Conservation (phyloP, 2,329 filamentous ascomycete genomes). For the Hypoxylon sp. region DNA sequence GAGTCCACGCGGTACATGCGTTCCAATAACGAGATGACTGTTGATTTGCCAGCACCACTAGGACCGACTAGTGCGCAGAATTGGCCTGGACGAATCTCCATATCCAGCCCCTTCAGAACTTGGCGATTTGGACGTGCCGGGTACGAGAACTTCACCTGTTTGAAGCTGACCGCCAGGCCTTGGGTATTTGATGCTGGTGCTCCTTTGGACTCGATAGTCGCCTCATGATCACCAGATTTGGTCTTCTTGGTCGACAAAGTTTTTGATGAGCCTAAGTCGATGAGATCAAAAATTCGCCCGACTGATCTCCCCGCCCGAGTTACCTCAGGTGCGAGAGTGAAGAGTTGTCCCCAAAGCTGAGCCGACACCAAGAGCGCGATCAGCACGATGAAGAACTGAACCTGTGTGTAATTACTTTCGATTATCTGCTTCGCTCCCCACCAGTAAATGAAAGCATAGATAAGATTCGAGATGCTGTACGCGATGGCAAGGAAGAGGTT, state of each 20-base stretch:
- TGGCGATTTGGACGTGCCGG: conserved; percentile 67
- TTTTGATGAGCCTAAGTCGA: conserved; percentile 58
- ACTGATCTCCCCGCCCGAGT: conserved; percentile 73
- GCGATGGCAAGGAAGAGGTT: conserved; percentile 72
- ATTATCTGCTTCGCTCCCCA: conserved; percentile 81
- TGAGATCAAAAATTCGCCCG: conserved; percentile 66
- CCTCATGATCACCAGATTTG: conserved; percentile 46
- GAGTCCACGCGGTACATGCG: conserved; percentile 65
- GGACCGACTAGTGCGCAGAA: conserved; percentile 61
- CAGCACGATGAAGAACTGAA: conserved; percentile 81
- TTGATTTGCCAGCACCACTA: conserved; percentile 62
- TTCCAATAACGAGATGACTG: conserved; percentile 62
- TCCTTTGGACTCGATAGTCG: conserved; percentile 45
- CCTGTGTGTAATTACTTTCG: conserved; percentile 70
- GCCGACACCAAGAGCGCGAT: conserved; percentile 79
- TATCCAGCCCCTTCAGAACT: conserved; percentile 58
- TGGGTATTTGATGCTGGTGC: conserved; percentile 29
- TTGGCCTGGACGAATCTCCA: conserved; percentile 55
- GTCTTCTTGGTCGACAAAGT: conserved; percentile 32
- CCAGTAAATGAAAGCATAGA: conserved; percentile 84
- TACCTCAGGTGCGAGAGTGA: conserved; percentile 80
- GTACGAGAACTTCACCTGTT: conserved; percentile 70
- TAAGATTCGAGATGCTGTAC: conserved; percentile 72
- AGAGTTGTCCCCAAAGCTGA: conserved; percentile 79
- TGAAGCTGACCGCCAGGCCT: conserved; percentile 62